Evolutionary conservation across 768 basidiomycete genomes (phyloP).

Genomic region (Agaricus blazei): DNA sequence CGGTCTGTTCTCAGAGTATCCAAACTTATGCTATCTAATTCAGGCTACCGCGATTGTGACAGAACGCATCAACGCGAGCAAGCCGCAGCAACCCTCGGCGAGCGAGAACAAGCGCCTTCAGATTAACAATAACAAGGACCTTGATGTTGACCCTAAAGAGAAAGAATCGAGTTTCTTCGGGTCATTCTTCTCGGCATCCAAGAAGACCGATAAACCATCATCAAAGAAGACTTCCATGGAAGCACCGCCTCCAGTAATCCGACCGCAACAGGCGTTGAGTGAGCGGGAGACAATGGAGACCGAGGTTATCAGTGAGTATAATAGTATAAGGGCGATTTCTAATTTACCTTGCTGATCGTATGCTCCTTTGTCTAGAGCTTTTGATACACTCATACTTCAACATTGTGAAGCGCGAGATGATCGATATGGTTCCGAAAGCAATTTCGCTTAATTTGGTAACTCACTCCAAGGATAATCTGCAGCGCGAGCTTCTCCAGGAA

Average conservation of each 20-base stretch:
- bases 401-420: conserved; percentile 98
- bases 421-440: conserved; percentile 98
- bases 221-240: conserved; percentile 40
- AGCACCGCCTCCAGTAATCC: conserved; percentile 81
- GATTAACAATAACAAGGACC: conserved; percentile 90
- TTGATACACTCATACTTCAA: conserved; percentile 97
- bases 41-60: conserved; percentile 86
- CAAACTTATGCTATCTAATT: conserved; percentile 3
- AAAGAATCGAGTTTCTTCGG: conserved; percentile 93
- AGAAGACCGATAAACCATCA: conserved; percentile 47
- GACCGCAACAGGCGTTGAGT: conserved; percentile 85
- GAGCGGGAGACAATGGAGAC: conserved; percentile 98
- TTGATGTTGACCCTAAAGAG: conserved; percentile 86
- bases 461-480: conserved; percentile 90
- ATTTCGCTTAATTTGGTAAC: conserved; percentile 89
- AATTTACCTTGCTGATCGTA: neutral
- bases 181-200: conserved; percentile 80
- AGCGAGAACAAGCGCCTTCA: conserved; percentile 69
- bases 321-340: neutral
- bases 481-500: conserved; percentile 90
- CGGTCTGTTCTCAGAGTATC: neutral
- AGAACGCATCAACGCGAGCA: conserved; percentile 78
- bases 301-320: conserved; percentile 91
- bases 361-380: conserved; percentile 50
- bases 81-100: conserved; percentile 53